These are phyloP conservation scores for Backusella westeae DNA, from an alignment of 192 early-diverging fungal species.

Conservation along the genomic window DNA sequence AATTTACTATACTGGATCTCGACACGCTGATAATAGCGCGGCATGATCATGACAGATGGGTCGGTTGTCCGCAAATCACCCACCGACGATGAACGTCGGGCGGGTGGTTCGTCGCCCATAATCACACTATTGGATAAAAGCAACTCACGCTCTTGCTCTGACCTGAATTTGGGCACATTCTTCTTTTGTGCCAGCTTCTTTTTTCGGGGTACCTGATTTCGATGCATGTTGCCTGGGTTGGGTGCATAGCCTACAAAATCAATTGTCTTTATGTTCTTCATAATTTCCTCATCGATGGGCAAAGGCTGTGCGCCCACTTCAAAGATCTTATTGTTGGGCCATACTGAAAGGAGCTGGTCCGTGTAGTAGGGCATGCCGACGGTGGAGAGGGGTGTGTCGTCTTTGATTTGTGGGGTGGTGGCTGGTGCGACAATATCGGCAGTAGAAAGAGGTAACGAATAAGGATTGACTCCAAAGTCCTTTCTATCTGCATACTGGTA, in stretches of 20 bases:
- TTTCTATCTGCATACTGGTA: conserved; percentile 76
- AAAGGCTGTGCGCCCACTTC: conserved; percentile 73
- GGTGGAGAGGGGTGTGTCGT: conserved; percentile 66
- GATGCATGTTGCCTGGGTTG: conserved; percentile 69
- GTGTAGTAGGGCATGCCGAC: conserved; percentile 80
- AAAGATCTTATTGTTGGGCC: conserved; percentile 64
- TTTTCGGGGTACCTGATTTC: conserved; percentile 70
- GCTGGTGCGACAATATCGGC: conserved; percentile 46
- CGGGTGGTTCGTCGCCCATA: conserved; percentile 38
- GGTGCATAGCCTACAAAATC: conserved; percentile 95
- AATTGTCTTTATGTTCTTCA: conserved; percentile 81
- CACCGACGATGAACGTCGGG: conserved; percentile 25
- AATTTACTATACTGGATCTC: conserved; percentile 92
- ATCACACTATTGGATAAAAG: conserved; percentile 40
- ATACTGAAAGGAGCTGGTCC: conserved; percentile 75
- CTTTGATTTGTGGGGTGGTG: conserved; percentile 35
- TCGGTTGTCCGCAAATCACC: conserved; percentile 24
- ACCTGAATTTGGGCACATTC: conserved; percentile 69
- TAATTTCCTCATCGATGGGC: conserved; percentile 71
- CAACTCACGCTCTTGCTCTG: conserved; percentile 75
- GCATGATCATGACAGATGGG: conserved; percentile 47
- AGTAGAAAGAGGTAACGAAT: conserved; percentile 54
- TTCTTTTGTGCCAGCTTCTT: conserved; percentile 38
- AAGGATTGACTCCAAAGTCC: conserved; percentile 63
- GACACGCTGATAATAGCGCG: conserved; percentile 70